phyloP scores from a whole-genome alignment of 2,329 filamentous ascomycete genomes.

The Trichophyton rubrum region DNA sequence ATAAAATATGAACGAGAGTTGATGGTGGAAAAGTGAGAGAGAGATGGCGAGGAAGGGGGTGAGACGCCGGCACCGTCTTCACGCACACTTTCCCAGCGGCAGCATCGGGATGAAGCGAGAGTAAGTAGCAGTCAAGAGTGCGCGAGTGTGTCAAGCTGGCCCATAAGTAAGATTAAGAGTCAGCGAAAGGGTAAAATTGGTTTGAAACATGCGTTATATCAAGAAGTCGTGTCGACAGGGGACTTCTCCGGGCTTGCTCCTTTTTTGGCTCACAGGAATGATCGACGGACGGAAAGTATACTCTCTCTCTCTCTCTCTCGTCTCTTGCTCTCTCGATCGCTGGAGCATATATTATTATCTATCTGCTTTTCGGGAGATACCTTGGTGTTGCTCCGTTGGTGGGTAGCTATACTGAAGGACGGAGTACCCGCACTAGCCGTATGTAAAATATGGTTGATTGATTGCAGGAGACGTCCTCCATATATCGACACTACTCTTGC shows the following conservation, averaged over 20 bases:
- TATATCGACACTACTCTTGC: too few relatives aligned
- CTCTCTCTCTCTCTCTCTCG: neutral
- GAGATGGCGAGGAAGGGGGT: neutral
- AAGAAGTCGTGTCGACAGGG: neutral
- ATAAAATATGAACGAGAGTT: neutral
- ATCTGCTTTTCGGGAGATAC: too few relatives aligned
- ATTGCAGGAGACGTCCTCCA: too few relatives aligned
- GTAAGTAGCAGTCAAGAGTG: neutral
- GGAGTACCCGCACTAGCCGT: too few relatives aligned
- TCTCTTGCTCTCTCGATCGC: neutral
- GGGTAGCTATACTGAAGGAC: too few relatives aligned
- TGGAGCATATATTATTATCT: neutral
- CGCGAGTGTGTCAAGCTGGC: neutral
- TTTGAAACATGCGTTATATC: slow-evolving; percentile 5
- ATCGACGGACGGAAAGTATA: neutral
- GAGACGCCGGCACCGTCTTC: neutral
- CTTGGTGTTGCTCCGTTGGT: too few relatives aligned
- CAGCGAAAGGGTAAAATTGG: neutral
- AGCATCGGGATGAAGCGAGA: neutral
- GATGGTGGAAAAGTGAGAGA: neutral
- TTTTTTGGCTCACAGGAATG: neutral
- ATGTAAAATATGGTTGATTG: too few relatives aligned
- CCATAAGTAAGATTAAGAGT: neutral
- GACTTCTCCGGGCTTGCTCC: neutral
- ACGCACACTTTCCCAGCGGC: neutral